phyloP scores from a whole-genome alignment of 257 asterid species.

The Fraxinus americana region DNA sequence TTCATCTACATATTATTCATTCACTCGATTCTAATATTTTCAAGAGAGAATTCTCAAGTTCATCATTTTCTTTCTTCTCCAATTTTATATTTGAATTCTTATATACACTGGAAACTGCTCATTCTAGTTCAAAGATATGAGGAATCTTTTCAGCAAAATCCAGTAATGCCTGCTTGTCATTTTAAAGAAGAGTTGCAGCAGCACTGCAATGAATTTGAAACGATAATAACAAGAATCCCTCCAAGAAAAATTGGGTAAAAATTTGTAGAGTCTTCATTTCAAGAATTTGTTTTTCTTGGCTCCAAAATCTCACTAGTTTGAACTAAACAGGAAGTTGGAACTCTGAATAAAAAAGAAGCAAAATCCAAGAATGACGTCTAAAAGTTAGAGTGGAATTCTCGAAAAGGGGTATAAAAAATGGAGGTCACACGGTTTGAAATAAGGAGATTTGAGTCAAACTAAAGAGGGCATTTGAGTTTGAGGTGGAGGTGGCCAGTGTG shows the following conservation, averaged over 20 bases:
- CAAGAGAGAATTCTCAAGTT: too few relatives aligned
- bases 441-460: slow-evolving; percentile 40
- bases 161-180: slow-evolving; percentile 73
- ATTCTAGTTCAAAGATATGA: slow-evolving; percentile 70
- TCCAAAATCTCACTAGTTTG: slow-evolving; percentile 7
- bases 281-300: slow-evolving; percentile 16
- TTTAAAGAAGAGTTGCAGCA: slow-evolving; percentile 40
- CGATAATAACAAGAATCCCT: slow-evolving; percentile 36
- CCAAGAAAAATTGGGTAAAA: slow-evolving; percentile 35
- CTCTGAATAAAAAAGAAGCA: slow-evolving; percentile 21
- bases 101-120: slow-evolving; percentile 37
- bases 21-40: too few relatives aligned
- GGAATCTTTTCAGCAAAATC: slow-evolving; percentile 56
- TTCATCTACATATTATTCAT: too few relatives aligned
- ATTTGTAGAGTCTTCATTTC: slow-evolving; percentile 50
- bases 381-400: slow-evolving; percentile 50
- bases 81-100: too few relatives aligned
- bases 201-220: slow-evolving; percentile 22
- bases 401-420: slow-evolving; percentile 39
- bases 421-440: slow-evolving; percentile 53
- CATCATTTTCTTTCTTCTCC: too few relatives aligned
- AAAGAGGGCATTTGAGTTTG: too few relatives aligned
- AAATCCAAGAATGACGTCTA: slow-evolving; percentile 58
- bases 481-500: too few relatives aligned
- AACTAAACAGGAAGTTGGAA: slow-evolving; percentile 27